Evolutionary conservation across 2,329 filamentous ascomycete species (phyloP), one percentile per base, ranked within the genome.

Genomic region (Penicillium hesseltinei): DNA sequence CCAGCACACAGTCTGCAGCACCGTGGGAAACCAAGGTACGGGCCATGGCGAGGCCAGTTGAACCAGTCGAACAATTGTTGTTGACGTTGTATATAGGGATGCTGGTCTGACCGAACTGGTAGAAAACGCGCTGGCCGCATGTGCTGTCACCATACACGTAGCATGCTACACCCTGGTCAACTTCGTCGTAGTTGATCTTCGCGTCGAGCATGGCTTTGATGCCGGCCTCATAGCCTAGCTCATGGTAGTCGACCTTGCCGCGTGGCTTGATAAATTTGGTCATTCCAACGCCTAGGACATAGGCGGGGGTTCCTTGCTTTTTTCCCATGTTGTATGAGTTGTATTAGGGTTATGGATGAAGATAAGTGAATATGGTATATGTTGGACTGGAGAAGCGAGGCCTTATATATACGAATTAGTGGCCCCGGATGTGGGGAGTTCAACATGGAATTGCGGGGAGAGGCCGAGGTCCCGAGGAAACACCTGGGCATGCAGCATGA

Each of bases 191-290:
- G 78, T 86, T 95, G 82, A 97, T 91, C 62, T 95, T 88, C 5
- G 75, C 75, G 56, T 86, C 84, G 19, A 88, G 77, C 82, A 95
- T 86, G 48, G 91, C 91, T 77, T 96, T 96, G 73, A 94, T 82
- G 66, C 91, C 91, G 11, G 92, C 92, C 77, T 97, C 92, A 75
- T 92, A 97, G 56, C 92, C 92, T 25, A 97, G 86, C 73, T 96
- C 92, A 8, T 91, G 91, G 79, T 97, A 97, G 79, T 96, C 92
- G 64, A 96, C 90, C 74, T 93, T 93, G 73, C 91, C 91, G 56
- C 92, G 86, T 42, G 92, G 92, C 81, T 97, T 97, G 84, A 97
- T 93, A 84, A 97, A 97, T 78, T 96, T 96, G 79, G 93, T 97
- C 91, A 97, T 94, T 80, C 93, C 93, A 67, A 97, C 94, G 80